A percentile compares a stretch with the other conserved stretches of the same genome.
Conservation (phyloP, 805 yeast species). For the Sugiyamaella chiloensis region DNA sequence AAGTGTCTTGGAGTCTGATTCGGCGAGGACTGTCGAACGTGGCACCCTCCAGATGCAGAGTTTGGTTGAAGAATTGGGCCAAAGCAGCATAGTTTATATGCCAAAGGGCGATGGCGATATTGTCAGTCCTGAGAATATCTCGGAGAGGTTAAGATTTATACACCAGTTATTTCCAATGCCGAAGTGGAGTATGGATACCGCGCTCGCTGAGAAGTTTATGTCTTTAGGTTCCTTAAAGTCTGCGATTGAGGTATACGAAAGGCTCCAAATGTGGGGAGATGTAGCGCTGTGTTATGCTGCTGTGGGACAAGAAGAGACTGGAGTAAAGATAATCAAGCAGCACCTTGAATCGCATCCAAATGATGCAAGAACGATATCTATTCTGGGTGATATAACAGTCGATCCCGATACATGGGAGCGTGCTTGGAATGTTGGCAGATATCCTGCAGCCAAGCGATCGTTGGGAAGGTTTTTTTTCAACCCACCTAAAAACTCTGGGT, state of each 20-base stretch:
- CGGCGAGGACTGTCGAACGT: slow-evolving; percentile 85
- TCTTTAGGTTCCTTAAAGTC: slow-evolving; percentile 79
- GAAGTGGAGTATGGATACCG: slow-evolving; percentile 78
- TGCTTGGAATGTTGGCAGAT: slow-evolving; percentile 84
- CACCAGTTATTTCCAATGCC: slow-evolving; percentile 77
- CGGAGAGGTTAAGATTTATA: slow-evolving; percentile 61
- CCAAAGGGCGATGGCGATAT: slow-evolving; percentile 26
- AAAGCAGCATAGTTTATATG: slow-evolving; percentile 51
- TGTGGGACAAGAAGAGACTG: slow-evolving; percentile 67
- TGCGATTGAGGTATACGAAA: slow-evolving; percentile 84
- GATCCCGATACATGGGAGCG: slow-evolving; percentile 67
- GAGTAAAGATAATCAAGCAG: slow-evolving; percentile 53
- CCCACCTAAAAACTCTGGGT: slow-evolving; percentile 57
- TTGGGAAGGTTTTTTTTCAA: slow-evolving; percentile 67
- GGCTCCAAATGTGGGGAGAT: slow-evolving; percentile 72
- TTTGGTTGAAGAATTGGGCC: slow-evolving; percentile 81
- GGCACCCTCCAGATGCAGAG: slow-evolving; percentile 93
- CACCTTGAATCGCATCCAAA: slow-evolving; percentile 57
- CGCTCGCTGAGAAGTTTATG: slow-evolving; percentile 81
- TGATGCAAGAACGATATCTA: slow-evolving; percentile 80
- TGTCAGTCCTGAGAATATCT: slow-evolving; percentile 35
- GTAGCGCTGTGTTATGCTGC: slow-evolving; percentile 90
- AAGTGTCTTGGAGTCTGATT: slow-evolving; percentile 74
- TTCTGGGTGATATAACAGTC: slow-evolving; percentile 79
- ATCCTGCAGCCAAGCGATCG: slow-evolving; percentile 82